These are phyloP conservation scores for Diaporthe citriasiana DNA, from an alignment of 2,329 filamentous ascomycete species.

Conservation along the genomic window DNA sequence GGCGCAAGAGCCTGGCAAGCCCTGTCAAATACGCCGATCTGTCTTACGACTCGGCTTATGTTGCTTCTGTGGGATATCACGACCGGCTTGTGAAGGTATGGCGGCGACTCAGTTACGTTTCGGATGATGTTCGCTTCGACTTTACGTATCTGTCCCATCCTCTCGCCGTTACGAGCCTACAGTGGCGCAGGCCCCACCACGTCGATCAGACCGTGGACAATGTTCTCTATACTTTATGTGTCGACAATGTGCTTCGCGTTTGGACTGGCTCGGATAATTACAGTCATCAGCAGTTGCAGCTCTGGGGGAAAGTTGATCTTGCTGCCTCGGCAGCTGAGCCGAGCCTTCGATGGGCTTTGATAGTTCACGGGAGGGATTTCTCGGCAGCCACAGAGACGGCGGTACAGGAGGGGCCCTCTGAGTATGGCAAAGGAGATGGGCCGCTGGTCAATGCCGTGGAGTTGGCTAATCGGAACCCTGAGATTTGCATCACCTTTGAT, in stretches of 20 bases:
- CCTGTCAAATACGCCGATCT: constrained; percentile 81
- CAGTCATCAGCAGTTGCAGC: constrained; percentile 78
- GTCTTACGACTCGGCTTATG: constrained; percentile 88
- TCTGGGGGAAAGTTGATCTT: constrained; percentile 87
- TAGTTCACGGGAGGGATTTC: constrained; percentile 87
- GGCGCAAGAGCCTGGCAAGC: constrained; percentile 82
- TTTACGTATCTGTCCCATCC: constrained; percentile 92
- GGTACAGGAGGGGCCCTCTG: constrained; percentile 71
- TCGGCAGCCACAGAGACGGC: constrained; percentile 82
- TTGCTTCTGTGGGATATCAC: constrained; percentile 83
- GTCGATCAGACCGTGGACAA: constrained; percentile 85
- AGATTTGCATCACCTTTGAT: constrained; percentile 89
- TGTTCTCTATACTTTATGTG: constrained; percentile 89
- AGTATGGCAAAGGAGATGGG: constrained; percentile 74
- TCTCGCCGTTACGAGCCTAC: constrained; percentile 80
- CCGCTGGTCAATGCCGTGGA: constrained; percentile 88
- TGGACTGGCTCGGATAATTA: constrained; percentile 85
- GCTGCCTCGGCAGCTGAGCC: constrained; percentile 59
- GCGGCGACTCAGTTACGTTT: constrained; percentile 87
- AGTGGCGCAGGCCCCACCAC: constrained; percentile 87
- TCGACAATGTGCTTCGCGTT: constrained; percentile 83
- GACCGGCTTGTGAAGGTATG: constrained; percentile 94
- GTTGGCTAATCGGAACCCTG: constrained; percentile 86
- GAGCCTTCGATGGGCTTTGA: constrained; percentile 77
- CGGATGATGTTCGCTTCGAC: constrained; percentile 88